Evolutionary conservation across 306 rosid species (phyloP).

Genomic region (Vigna trinervia): DNA sequence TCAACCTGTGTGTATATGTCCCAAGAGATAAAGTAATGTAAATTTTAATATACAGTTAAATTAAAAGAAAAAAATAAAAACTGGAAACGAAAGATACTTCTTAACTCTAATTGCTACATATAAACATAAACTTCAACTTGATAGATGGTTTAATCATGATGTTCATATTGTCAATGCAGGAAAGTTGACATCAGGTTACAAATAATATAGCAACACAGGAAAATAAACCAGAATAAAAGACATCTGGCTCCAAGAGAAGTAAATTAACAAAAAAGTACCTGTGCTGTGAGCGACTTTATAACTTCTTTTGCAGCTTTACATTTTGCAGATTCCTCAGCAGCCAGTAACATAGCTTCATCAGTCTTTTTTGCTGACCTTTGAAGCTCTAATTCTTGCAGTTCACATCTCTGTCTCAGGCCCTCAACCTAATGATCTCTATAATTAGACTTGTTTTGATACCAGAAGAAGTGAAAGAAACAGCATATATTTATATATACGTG

Average conservation of each 20-base stretch:
- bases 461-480: slow-evolving; percentile 11
- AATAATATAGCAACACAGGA: slow-evolving; percentile 22
- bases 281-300: slow-evolving; percentile 87
- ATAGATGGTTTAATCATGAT: neutral
- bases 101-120: neutral
- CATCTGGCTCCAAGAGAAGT: slow-evolving; percentile 36
- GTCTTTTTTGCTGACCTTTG: slow-evolving; percentile 78
- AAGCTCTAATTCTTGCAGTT: slow-evolving; percentile 85
- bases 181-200: slow-evolving; percentile 6
- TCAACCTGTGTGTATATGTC: neutral
- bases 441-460: slow-evolving; percentile 40
- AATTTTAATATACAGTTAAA: neutral
- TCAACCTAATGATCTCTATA: slow-evolving; percentile 66
- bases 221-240: slow-evolving; percentile 34
- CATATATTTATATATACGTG: neutral
- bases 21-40: slow-evolving; percentile 9
- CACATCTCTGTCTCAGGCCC: slow-evolving; percentile 77
- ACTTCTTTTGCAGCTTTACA: slow-evolving; percentile 93
- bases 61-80: neutral
- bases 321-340: slow-evolving; percentile 87
- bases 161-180: slow-evolving; percentile 2
- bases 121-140: slow-evolving; percentile 7
- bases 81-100: neutral
- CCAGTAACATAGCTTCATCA: slow-evolving; percentile 79
- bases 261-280: slow-evolving; percentile 61